A percentile compares a stretch with the other conserved stretches of the same genome.
Conservation (phyloP, 306 rosid species). For the Citrullus mucosospermus region DNA sequence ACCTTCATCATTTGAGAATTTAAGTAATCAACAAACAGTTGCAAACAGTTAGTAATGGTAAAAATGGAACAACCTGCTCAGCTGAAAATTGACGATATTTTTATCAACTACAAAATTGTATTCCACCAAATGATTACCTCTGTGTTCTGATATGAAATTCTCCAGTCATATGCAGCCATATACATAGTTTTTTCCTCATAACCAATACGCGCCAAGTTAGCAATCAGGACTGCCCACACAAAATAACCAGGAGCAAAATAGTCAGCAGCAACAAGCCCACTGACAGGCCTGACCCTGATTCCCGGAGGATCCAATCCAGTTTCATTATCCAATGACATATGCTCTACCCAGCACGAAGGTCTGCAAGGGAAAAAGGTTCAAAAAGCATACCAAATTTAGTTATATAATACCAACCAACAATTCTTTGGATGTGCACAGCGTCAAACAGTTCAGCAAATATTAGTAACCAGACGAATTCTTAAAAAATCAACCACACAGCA, state of each 20-base stretch:
- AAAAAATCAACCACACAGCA: background rate
- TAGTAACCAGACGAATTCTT: background rate
- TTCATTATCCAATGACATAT: constrained; percentile 81
- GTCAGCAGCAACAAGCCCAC: constrained; percentile 89
- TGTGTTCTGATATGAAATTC: constrained; percentile 75
- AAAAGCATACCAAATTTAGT: constrained; percentile 1
- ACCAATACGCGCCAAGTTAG: constrained; percentile 76
- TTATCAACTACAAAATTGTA: background rate
- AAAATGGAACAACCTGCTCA: background rate
- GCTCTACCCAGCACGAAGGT: constrained; percentile 82
- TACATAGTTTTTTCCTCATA: constrained; percentile 80
- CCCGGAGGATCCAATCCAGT: constrained; percentile 74
- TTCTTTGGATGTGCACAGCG: background rate
- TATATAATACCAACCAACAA: background rate
- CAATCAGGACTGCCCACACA: constrained; percentile 82
- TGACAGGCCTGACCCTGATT: constrained; percentile 64
- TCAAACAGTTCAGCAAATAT: background rate
- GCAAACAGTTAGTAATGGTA: background rate
- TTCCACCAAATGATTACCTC: constrained; percentile 31
- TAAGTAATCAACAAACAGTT: background rate
- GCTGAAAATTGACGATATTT: background rate
- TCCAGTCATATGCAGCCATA: constrained; percentile 93
- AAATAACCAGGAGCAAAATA: constrained; percentile 82
- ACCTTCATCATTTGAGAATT: constrained; percentile 27
- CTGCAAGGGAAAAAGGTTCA: constrained; percentile 23